Evolutionary conservation across 768 basidiomycete species (phyloP), one percentile per base, ranked within the genome.

Genomic region (Suillus lakei): DNA sequence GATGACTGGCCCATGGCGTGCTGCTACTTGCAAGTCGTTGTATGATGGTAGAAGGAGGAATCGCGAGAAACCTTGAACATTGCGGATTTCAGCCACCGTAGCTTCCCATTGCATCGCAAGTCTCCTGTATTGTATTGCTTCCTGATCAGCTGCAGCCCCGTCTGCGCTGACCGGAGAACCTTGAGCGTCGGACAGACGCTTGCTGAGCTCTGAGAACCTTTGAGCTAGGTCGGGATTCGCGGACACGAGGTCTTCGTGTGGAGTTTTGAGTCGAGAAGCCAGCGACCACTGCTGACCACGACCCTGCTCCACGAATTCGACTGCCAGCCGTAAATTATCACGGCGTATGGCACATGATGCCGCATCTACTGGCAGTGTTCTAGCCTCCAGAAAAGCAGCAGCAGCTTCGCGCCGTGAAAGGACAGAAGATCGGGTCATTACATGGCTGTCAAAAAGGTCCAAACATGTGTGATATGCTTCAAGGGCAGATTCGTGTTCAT

Each of bases 251-350:
- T 72, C 70, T 16, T 77, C 77, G 61, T 76, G 55, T 39, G 67
- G 62, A 4, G 71, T 73, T 34, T 67, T 69, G 9, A 59, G 70
- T 21, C 72, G 74, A 56, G 70, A 70, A 0, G 71, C 61, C 43
- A 79, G 79, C 12, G 69, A 68, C 79, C 78, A 80, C 54, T 78
- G 41, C 3, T 77, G n/a, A 9, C 73, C 72, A 7, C 79, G 69
- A 1, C 75, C 78, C 12, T 64, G 62, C 60, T 79, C 79, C 5
- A 77, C 68, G 1, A 66, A 46, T 53, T 76, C 77, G 23, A 80
- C 58, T 1, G 73, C 78, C 38, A 68, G 70, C 4, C 65, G 46
- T 10, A 62, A 69, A 5, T 74, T 62, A 5, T 65, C 60, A 56
- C 69, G 70, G 43, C 71, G 70, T 46, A 77, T 32, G 1, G 73